Conservation (phyloP, 2,329 filamentous ascomycete genomes). For the Taxawa tesnikishii region DNA sequence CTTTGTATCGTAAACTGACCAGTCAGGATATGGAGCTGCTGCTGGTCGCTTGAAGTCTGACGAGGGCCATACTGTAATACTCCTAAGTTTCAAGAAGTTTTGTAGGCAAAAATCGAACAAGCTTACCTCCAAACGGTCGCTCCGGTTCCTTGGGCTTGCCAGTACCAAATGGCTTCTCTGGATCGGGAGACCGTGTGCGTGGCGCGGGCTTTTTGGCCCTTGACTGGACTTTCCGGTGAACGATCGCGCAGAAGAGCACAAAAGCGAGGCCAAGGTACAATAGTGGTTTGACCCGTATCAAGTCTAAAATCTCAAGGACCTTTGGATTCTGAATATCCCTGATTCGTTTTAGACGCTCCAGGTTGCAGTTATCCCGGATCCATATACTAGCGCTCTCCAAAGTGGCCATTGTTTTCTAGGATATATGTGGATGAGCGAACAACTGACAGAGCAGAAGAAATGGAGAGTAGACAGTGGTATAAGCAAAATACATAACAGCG, state of each 20-base stretch:
- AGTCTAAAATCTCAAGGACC: not conserved
- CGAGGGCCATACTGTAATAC: constrained; percentile 41
- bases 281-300: too few species aligned
- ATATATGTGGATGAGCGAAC: too few species aligned
- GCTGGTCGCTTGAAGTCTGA: constrained; percentile 47
- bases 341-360: not conserved
- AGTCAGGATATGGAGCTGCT: constrained; percentile 51
- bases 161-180: constrained; percentile 28
- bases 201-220: not conserved
- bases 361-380: constrained; percentile 1
- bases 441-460: not conserved
- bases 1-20: constrained; percentile 56
- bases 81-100: too few species aligned
- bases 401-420: too few species aligned
- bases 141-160: constrained; percentile 23
- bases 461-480: not conserved
- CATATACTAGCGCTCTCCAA: constrained; percentile 1
- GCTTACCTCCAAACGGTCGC: constrained; percentile 36
- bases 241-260: not conserved
- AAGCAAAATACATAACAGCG: too few species aligned
- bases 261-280: constrained; percentile 4
- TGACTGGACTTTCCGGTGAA: constrained; percentile 3
- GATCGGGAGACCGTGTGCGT: constrained; percentile 23
- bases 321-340: not conserved
- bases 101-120: too few species aligned